These are phyloP conservation scores for Canavalia ensiformis DNA, from an alignment of 306 rosid species.

Conservation along the genomic window DNA sequence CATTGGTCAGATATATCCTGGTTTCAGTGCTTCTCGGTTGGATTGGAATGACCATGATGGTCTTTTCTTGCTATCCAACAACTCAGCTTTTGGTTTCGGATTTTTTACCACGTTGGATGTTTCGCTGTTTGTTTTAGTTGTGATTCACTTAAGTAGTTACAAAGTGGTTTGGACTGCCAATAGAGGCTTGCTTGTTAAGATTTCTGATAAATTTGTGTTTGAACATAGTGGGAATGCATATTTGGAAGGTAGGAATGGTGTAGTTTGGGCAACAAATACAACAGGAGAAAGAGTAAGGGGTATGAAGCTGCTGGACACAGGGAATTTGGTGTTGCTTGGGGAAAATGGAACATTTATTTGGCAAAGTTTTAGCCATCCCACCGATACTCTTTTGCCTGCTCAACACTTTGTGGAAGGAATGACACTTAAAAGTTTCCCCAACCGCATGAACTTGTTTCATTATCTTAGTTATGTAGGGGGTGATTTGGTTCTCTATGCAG, in stretches of 20 bases:
- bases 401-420: slow-evolving; percentile 78
- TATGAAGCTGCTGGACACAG: slow-evolving; percentile 71
- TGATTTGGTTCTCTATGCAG: slow-evolving; percentile 77
- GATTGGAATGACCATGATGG: slow-evolving; percentile 68
- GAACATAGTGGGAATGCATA: slow-evolving; percentile 63
- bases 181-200: slow-evolving; percentile 65
- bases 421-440: slow-evolving; percentile 72
- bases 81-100: slow-evolving; percentile 73
- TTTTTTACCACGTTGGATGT: slow-evolving; percentile 69
- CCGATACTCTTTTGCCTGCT: slow-evolving; percentile 84
- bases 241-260: slow-evolving; percentile 53
- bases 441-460: slow-evolving; percentile 65
- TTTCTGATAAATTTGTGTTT: slow-evolving; percentile 71
- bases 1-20: slow-evolving; percentile 58
- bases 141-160: slow-evolving; percentile 63
- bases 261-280: slow-evolving; percentile 75
- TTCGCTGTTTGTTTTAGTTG: slow-evolving; percentile 68
- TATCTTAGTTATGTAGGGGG: slow-evolving; percentile 65
- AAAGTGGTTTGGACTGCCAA: slow-evolving; percentile 86
- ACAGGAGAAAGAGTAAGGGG: slow-evolving; percentile 57
- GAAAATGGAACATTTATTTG: slow-evolving; percentile 57
- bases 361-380: slow-evolving; percentile 91
- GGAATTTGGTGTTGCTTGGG: slow-evolving; percentile 75
- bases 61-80: slow-evolving; percentile 73
- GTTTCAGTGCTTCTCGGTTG: slow-evolving; percentile 64